Evolutionary conservation across 345 rosid species (phyloP).

Genomic region (Populus deltoides): DNA sequence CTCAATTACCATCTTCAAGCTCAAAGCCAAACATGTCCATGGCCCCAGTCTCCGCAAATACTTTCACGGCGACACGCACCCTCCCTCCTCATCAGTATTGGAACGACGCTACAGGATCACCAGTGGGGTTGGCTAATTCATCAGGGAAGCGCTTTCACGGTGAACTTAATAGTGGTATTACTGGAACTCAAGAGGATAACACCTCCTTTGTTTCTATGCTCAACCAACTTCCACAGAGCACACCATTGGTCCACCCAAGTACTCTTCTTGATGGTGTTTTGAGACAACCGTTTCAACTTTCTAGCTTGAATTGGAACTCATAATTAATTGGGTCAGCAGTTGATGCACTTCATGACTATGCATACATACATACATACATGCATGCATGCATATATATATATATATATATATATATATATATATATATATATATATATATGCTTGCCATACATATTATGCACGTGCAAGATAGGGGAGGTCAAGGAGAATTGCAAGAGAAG

Average conservation of each 20-base stretch:
- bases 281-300: conserved; percentile 58
- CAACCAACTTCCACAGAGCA: conserved; percentile 51
- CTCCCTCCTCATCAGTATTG: conserved; percentile 31
- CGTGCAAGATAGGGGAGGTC: neutral
- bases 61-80: conserved; percentile 8
- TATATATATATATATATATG: neutral
- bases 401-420: neutral
- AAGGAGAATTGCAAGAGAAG: neutral
- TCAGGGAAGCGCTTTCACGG: conserved; percentile 52
- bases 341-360: neutral
- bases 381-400: no score
- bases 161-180: conserved; percentile 38
- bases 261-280: conserved; percentile 47
- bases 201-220: conserved; percentile 61
- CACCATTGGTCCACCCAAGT: conserved; percentile 41
- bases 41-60: conserved; percentile 1
- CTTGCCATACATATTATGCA: neutral
- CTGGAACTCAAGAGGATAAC: conserved; percentile 26
- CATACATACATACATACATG: neutral
- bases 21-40: conserved; percentile 21
- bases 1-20: conserved; percentile 23
- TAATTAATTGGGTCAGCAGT: neutral
- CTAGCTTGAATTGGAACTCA: conserved; percentile 41
- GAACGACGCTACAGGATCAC: conserved; percentile 23
- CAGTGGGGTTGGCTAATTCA: conserved; percentile 14